These are phyloP conservation scores for Fraxinus cuspidata DNA, from an alignment of 257 asterid species.

Conservation along the genomic window DNA sequence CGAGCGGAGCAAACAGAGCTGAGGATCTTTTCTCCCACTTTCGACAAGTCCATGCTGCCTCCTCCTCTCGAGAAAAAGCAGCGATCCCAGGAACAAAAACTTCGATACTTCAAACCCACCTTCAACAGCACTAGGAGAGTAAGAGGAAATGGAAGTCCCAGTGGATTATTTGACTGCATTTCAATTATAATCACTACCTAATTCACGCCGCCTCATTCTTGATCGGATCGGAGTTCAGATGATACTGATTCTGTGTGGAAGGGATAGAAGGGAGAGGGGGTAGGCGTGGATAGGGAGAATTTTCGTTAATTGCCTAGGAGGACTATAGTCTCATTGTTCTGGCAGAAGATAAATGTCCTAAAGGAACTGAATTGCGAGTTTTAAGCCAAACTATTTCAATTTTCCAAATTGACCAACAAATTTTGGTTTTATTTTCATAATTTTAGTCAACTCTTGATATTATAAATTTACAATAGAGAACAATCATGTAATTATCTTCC, in stretches of 20 bases:
- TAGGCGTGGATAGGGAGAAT: not conserved
- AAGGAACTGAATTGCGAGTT: too few relatives aligned
- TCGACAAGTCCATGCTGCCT: slow-evolving; percentile 93
- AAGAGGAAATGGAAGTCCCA: slow-evolving; percentile 71
- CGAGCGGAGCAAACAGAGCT: slow-evolving; percentile 99
- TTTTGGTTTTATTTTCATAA: too few relatives aligned
- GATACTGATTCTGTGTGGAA: not conserved
- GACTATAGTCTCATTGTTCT: too few relatives aligned
- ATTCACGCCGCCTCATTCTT: slow-evolving; percentile 38
- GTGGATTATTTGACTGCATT: slow-evolving; percentile 76
- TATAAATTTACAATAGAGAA: too few relatives aligned
- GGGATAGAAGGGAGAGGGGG: too few relatives aligned
- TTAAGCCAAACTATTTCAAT: too few relatives aligned
- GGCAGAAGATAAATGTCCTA: too few relatives aligned
- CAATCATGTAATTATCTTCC: too few relatives aligned
- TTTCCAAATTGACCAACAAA: too few relatives aligned
- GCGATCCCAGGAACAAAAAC: slow-evolving; percentile 84
- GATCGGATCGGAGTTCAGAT: slow-evolving; percentile 48
- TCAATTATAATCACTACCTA: slow-evolving; percentile 56
- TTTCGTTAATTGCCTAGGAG: too few relatives aligned
- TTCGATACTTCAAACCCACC: slow-evolving; percentile 91
- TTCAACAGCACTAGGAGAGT: slow-evolving; percentile 74
- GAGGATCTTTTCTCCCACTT: slow-evolving; percentile 95
- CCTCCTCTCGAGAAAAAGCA: slow-evolving; percentile 84
- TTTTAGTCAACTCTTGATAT: too few relatives aligned